These are phyloP conservation scores for Corymbia citriodora DNA, from an alignment of 441 rosid species.

Conservation along the genomic window DNA sequence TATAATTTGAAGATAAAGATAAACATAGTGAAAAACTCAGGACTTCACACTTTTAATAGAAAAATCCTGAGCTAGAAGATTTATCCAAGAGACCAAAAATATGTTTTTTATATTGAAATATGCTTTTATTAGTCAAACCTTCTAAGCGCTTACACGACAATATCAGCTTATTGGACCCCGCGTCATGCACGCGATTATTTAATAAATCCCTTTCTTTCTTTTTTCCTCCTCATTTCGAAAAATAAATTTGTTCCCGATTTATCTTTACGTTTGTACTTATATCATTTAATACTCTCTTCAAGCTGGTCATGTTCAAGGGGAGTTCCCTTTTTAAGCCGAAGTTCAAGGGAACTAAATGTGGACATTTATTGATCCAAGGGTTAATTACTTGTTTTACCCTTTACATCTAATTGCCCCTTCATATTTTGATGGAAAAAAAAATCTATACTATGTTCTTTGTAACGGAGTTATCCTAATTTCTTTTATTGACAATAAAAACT, in stretches of 20 bases:
- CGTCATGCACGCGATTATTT: background rate
- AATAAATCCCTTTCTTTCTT: background rate
- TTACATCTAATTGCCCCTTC: background rate
- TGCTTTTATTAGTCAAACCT: background rate
- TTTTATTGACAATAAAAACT: background rate
- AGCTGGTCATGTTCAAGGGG: background rate
- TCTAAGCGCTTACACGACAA: background rate
- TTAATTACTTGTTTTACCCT: background rate
- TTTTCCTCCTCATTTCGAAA: rapidly evolving
- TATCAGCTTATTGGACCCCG: background rate
- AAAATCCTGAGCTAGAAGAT: background rate
- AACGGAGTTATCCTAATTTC: background rate
- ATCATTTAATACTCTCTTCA: background rate
- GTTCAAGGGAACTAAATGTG: background rate
- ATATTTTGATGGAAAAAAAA: background rate
- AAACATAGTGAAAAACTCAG: background rate
- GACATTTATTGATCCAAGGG: background rate
- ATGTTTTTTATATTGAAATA: background rate
- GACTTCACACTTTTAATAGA: background rate
- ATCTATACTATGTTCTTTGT: rapidly evolving
- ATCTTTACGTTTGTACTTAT: background rate
- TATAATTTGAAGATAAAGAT: background rate
- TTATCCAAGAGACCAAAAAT: background rate
- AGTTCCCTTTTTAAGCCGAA: background rate
- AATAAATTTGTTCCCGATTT: background rate